Evolutionary conservation across 2,329 filamentous ascomycete genomes (phyloP).

Genomic region (Remersonia thermophila): DNA sequence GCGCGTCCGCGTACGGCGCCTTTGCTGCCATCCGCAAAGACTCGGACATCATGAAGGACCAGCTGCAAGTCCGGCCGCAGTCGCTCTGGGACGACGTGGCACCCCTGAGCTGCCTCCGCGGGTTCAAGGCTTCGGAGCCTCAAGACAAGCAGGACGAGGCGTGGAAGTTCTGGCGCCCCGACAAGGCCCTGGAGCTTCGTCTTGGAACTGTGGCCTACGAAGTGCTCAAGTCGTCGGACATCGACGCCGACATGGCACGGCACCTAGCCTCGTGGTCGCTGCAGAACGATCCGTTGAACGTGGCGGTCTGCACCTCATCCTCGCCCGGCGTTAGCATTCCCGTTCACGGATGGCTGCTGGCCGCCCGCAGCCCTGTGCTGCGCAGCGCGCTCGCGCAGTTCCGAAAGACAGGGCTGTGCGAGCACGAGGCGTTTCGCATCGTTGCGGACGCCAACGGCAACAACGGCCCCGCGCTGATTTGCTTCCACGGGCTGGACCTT

Average conservation of each 20-base stretch:
- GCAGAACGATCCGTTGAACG: constrained; percentile 30
- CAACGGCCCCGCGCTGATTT: constrained; percentile 43
- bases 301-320: constrained; percentile 42
- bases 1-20: constrained; percentile 79
- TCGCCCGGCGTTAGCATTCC: constrained; percentile 62
- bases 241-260: constrained; percentile 49
- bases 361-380: constrained; percentile 59
- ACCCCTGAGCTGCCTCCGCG: constrained; percentile 54
- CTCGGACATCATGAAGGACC: constrained; percentile 63
- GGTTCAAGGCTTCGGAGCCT: constrained; percentile 38
- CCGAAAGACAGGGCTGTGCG: constrained; percentile 39
- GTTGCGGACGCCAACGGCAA: constrained; percentile 25
- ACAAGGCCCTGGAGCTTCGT: constrained; percentile 36
- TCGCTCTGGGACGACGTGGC: constrained; percentile 63
- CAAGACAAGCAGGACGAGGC: constrained; percentile 26
- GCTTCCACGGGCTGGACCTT: constrained; percentile 59
- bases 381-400: constrained; percentile 48
- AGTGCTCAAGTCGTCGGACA: constrained; percentile 48
- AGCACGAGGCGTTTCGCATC: constrained; percentile 48
- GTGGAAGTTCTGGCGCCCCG: constrained; percentile 28
- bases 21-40: constrained; percentile 82
- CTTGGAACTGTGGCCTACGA: constrained; percentile 38
- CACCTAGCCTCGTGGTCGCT: constrained; percentile 33
- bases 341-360: constrained; percentile 69
- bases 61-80: constrained; percentile 53